Conservation (phyloP, 441 rosid species). For the Metrosideros polymorpha region DNA sequence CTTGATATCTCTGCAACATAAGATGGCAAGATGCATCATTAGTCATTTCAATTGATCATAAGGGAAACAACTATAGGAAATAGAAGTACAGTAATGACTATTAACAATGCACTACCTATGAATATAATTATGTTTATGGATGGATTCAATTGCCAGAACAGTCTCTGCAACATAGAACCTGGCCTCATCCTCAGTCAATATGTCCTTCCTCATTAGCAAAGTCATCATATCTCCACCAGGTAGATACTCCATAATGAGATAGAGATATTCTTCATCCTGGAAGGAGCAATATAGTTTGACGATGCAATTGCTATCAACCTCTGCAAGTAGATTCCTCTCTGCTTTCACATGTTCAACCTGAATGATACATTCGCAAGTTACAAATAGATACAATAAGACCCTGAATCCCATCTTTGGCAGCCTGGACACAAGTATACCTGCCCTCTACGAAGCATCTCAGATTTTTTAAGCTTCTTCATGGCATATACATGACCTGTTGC, state of each 20-base stretch:
- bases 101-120: slow-evolving; percentile 46
- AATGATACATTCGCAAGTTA: background rate
- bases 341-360: slow-evolving; percentile 99
- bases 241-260: slow-evolving; percentile 92
- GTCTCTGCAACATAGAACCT: slow-evolving; percentile 93
- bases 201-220: slow-evolving; percentile 87
- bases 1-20: slow-evolving; percentile 72
- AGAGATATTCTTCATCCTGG: slow-evolving; percentile 89
- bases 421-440: slow-evolving; percentile 39
- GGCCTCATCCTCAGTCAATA: slow-evolving; percentile 88
- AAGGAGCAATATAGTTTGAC: slow-evolving; percentile 92
- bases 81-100: background rate
- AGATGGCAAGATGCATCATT: background rate
- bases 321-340: slow-evolving; percentile 94
- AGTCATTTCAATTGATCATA: background rate
- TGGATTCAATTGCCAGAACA: slow-evolving; percentile 88
- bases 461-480: slow-evolving; percentile 93
- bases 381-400: background rate
- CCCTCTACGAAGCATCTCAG: slow-evolving; percentile 98
- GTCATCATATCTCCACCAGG: slow-evolving; percentile 99
- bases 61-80: background rate
- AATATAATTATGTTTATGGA: slow-evolving; percentile 90
- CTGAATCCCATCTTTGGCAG: background rate
- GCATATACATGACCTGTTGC: slow-evolving; percentile 82
- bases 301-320: slow-evolving; percentile 95